Conservation (phyloP, 78 protist species). For the Chrysochromulina tobinii region DNA sequence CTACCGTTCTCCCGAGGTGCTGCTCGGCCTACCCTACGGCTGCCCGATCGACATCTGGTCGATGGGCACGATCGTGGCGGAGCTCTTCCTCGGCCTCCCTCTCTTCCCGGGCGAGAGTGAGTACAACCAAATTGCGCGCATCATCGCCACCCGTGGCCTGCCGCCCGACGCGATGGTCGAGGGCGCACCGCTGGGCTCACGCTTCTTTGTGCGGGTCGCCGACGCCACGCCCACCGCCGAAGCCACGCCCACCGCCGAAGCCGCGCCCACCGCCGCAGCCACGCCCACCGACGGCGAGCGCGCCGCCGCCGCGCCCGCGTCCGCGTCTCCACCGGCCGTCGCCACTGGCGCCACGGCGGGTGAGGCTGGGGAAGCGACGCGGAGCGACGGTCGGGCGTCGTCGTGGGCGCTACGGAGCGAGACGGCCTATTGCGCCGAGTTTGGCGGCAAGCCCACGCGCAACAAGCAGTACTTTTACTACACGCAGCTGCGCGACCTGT, state of each 20-base stretch:
- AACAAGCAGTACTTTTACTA: constrained; percentile 13
- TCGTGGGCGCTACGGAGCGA: background rate
- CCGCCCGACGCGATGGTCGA: constrained; percentile 55
- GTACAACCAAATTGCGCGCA: constrained; percentile 75
- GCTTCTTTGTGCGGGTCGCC: constrained; percentile 46
- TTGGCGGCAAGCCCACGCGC: background rate
- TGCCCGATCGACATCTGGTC: constrained; percentile 86
- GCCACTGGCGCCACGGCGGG: background rate
- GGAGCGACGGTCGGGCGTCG: background rate
- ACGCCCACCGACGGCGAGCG: background rate
- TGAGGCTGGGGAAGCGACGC: background rate
- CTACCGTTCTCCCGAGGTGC: constrained; percentile 95
- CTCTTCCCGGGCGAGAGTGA: constrained; percentile 88
- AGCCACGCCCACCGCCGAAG: background rate
- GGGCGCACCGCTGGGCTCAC: constrained; percentile 12
- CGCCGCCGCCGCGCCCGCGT: background rate
- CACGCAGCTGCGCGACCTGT: background rate
- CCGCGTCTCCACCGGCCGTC: background rate
- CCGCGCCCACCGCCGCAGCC: background rate
- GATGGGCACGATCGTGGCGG: constrained; percentile 53
- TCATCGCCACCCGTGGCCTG: constrained; percentile 75
- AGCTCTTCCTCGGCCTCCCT: constrained; percentile 65
- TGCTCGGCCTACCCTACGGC: constrained; percentile 74
- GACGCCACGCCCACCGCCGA: background rate
- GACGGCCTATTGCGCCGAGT: background rate